These are phyloP conservation scores for Mucor ambiguus DNA, from an alignment of 371 early-diverging fungal genomes.

Conservation along the genomic window DNA sequence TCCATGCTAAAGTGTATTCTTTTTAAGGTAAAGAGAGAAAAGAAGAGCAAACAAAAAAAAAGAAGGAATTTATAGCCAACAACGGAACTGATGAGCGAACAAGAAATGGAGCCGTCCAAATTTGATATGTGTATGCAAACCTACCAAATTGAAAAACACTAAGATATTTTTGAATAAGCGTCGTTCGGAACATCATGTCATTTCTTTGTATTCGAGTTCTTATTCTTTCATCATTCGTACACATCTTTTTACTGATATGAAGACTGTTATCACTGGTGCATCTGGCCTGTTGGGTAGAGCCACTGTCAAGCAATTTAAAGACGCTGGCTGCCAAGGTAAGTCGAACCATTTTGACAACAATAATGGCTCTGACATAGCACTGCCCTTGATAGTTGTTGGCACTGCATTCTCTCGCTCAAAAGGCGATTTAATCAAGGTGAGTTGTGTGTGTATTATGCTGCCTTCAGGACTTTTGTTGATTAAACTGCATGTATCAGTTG, in stretches of 20 bases:
- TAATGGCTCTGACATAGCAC: background rate
- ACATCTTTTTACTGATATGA: conserved; percentile 32
- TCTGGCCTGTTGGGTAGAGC: conserved; percentile 86
- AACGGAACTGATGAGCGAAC: conserved; percentile 4
- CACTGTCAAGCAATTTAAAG: conserved; percentile 57
- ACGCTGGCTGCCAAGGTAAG: conserved; percentile 56
- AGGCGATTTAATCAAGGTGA: conserved; percentile 60
- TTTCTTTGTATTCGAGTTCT: background rate
- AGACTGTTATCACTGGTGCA: conserved; percentile 78
- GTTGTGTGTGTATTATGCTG: background rate
- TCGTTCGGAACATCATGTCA: background rate
- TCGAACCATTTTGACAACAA: background rate
- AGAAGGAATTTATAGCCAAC: background rate
- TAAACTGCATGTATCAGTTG: conserved; percentile 38
- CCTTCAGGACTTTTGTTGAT: background rate
- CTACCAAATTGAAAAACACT: background rate
- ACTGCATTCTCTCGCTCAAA: conserved; percentile 69
- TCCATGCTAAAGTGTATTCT: background rate
- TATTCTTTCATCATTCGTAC: background rate
- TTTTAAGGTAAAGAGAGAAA: background rate
- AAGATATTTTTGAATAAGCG: conserved; percentile 1
- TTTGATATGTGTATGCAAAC: conserved; percentile 5
- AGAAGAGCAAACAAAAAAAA: background rate
- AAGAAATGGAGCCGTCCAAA: background rate
- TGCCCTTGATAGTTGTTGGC: conserved; percentile 58